phyloP scores from a whole-genome alignment of 805 yeast genomes.

The Ascoidea asiatica region DNA sequence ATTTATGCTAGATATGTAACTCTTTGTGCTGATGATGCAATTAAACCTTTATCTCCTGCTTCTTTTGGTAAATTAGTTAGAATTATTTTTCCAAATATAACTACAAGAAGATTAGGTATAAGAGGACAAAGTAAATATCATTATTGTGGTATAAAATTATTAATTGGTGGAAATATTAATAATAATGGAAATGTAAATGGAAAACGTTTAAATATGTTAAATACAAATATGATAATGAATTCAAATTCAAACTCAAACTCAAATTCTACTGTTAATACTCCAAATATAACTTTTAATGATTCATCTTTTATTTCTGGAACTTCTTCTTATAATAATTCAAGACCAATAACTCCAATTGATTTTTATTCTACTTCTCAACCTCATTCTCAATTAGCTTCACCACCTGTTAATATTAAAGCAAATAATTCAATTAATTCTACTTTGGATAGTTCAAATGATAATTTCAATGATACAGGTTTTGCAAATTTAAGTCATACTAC shows the following conservation, averaged over 20 bases:
- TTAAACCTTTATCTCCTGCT: slow-evolving; percentile 60
- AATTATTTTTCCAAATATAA: slow-evolving; percentile 45
- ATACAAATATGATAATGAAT: neutral
- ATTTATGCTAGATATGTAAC: slow-evolving; percentile 56
- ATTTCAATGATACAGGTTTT: neutral
- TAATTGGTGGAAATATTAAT: slow-evolving; percentile 19
- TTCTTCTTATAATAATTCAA: neutral
- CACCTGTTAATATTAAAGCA: neutral
- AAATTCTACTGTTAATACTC: slow-evolving; percentile 1
- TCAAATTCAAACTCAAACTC: slow-evolving; percentile 2
- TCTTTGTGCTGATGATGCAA: slow-evolving; percentile 36
- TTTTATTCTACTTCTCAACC: neutral
- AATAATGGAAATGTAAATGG: neutral
- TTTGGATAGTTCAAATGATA: neutral
- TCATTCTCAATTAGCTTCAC: neutral
- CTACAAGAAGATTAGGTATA: slow-evolving; percentile 63
- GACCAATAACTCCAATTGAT: neutral
- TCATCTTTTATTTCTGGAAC: slow-evolving; percentile 5
- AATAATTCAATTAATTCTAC: no score
- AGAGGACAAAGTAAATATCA: slow-evolving; percentile 74
- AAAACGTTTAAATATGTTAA: neutral
- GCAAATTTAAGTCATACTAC: neutral
- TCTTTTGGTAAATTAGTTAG: slow-evolving; percentile 64
- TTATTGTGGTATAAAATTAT: slow-evolving; percentile 59
- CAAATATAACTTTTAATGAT: neutral